These are phyloP conservation scores for Boletus rubescentipes DNA, from an alignment of 768 basidiomycete species.

Conservation along the genomic window DNA sequence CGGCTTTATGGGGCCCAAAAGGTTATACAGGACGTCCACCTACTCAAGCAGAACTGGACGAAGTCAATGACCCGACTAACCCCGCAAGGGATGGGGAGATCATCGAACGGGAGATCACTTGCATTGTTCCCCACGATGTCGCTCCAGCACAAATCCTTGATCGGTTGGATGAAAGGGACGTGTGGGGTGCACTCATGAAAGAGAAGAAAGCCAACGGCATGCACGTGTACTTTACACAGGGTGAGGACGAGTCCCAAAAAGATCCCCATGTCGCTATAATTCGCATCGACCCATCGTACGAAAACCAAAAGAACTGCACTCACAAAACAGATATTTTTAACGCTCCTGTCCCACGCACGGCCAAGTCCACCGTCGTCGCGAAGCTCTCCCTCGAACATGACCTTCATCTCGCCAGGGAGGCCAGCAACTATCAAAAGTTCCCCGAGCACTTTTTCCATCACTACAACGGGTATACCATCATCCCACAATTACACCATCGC, in stretches of 20 bases:
- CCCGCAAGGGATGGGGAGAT: conserved; percentile 8
- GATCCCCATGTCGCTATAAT: background rate
- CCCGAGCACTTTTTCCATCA: conserved; percentile 30
- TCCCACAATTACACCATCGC: conserved; percentile 39
- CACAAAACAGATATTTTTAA: background rate
- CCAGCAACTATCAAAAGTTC: conserved; percentile 28
- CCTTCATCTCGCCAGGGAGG: conserved; percentile 34
- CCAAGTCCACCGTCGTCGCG: conserved; percentile 40
- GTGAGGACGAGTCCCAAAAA: background rate
- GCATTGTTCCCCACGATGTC: background rate
- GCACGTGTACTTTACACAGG: background rate
- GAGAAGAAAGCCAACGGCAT: background rate
- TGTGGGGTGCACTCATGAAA: conserved; percentile 2
- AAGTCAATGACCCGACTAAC: background rate
- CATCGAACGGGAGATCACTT: conserved; percentile 20
- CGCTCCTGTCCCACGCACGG: conserved; percentile 23
- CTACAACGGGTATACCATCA: conserved; percentile 26
- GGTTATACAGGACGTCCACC: conserved; percentile 3
- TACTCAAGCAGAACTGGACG: background rate
- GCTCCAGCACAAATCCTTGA: background rate
- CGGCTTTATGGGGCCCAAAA: conserved; percentile 6
- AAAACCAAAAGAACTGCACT: conserved; percentile 3
- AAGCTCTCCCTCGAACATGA: conserved; percentile 44
- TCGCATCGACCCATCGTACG: conserved; percentile 19
- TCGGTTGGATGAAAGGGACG: background rate